These are phyloP conservation scores for Fusarium miscanthi DNA, from an alignment of 2,329 filamentous ascomycete genomes.

Conservation along the genomic window DNA sequence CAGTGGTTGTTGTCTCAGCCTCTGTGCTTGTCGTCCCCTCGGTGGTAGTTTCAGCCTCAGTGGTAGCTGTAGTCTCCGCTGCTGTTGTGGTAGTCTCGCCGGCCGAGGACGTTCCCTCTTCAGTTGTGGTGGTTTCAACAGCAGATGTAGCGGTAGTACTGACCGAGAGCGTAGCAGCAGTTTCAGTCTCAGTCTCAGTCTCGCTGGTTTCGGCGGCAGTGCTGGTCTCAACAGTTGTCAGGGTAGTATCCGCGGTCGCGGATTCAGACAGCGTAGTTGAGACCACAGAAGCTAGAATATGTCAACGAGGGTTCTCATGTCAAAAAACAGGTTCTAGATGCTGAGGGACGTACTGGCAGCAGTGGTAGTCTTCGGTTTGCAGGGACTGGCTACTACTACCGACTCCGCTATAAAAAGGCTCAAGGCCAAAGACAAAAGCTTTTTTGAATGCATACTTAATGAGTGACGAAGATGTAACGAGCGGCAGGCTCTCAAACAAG, in stretches of 20 bases:
- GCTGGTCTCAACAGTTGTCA: background rate
- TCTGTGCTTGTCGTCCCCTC: background rate
- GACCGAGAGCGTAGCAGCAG: background rate
- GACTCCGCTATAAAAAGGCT: background rate
- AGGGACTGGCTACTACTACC: background rate
- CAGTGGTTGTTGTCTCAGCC: background rate
- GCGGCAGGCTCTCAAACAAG: background rate
- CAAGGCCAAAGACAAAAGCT: background rate
- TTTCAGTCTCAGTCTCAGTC: too few relatives aligned
- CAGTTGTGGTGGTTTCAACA: too few relatives aligned
- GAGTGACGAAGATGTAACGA: background rate
- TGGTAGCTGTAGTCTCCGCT: background rate
- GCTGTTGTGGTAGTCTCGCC: background rate
- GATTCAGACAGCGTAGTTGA: background rate
- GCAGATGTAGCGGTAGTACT: background rate
- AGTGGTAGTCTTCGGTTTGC: background rate
- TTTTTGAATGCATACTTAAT: background rate
- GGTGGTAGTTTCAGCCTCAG: background rate
- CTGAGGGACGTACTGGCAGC: background rate
- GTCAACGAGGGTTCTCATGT: rapidly evolving
- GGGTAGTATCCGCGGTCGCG: background rate
- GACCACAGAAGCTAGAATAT: background rate
- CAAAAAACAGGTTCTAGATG: rapidly evolving
- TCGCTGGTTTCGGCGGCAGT: background rate
- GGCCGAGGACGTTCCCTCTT: too few relatives aligned